Evolutionary conservation across 805 yeast genomes (phyloP).

Genomic region (Lipomyces mesembrius): DNA sequence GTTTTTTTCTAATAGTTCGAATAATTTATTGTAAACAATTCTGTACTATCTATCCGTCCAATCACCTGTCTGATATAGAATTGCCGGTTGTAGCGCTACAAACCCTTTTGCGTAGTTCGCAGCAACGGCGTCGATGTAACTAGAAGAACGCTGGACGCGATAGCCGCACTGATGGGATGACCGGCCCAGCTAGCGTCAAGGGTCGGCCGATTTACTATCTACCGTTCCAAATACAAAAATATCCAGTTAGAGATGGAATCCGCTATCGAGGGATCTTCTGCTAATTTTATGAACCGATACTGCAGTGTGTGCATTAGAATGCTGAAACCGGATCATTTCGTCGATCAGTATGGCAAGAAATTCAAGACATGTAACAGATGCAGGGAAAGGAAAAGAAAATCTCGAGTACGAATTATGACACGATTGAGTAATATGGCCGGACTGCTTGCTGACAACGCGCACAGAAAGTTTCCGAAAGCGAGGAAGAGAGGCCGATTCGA

Average conservation of each 20-base stretch:
- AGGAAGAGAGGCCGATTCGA: not conserved
- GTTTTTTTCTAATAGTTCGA: too few species aligned
- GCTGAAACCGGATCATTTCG: not conserved
- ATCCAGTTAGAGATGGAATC: not conserved
- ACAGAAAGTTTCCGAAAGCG: not conserved
- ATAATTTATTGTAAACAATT: too few species aligned
- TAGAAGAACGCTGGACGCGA: not conserved
- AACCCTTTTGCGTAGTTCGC: too few species aligned
- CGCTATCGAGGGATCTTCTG: not conserved
- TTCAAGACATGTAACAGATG: constrained; percentile 11
- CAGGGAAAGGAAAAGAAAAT: not conserved
- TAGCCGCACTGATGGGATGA: not conserved
- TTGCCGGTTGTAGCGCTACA: too few species aligned
- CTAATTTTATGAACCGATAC: not conserved
- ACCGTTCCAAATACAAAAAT: too few species aligned
- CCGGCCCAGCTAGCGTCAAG: too few species aligned
- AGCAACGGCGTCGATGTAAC: too few species aligned
- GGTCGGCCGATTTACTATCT: too few species aligned
- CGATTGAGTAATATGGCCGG: not conserved
- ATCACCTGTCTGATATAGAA: too few species aligned
- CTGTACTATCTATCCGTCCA: too few species aligned
- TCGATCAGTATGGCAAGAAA: constrained; percentile 5
- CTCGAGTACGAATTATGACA: not conserved
- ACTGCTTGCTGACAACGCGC: not conserved
- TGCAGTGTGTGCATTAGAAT: constrained; percentile 6